Percentiles rank a stretch among this genome's conserved stretches.
Evolutionary conservation across 306 rosid species (phyloP).

Genomic region (Prinsepia uniflora): DNA sequence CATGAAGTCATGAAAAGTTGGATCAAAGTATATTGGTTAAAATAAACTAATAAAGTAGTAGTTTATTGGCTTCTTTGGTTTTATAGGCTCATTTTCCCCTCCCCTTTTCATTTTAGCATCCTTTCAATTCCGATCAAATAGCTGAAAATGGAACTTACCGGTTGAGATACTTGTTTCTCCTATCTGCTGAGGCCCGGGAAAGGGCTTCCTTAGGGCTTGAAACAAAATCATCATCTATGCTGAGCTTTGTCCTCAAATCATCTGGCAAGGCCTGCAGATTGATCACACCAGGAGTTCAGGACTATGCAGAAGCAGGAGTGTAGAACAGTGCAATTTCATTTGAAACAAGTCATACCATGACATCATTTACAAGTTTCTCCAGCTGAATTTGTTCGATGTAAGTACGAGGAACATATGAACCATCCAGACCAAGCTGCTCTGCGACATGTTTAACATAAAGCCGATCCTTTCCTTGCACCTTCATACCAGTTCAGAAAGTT

Average conservation of each 20-base stretch:
- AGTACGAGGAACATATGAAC: slow-evolving; percentile 89
- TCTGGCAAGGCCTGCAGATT: slow-evolving; percentile 86
- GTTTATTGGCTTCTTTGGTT: not conserved
- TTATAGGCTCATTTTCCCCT: not conserved
- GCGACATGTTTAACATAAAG: slow-evolving; percentile 59
- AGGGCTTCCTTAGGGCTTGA: slow-evolving; percentile 98
- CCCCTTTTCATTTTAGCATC: not conserved
- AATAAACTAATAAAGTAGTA: not conserved
- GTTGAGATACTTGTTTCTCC: slow-evolving; percentile 75
- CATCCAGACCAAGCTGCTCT: slow-evolving; percentile 76
- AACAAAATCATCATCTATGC: slow-evolving; percentile 73
- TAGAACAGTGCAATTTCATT: slow-evolving; percentile 1
- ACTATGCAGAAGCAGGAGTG: slow-evolving; percentile 17
- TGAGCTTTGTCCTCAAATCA: slow-evolving; percentile 83
- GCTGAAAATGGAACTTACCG: slow-evolving; percentile 43
- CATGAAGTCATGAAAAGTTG: not conserved
- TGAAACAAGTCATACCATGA: slow-evolving; percentile 57
- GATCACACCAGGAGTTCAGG: slow-evolving; percentile 43
- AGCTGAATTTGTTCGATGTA: slow-evolving; percentile 98
- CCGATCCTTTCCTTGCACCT: slow-evolving; percentile 98
- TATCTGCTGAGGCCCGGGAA: slow-evolving; percentile 92
- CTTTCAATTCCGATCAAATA: slow-evolving; percentile 3
- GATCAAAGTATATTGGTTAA: not conserved
- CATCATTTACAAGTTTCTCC: slow-evolving; percentile 96
- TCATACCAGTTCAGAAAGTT: slow-evolving; percentile 33